These are phyloP conservation scores for Sarocladiaceae sp. DNA, from an alignment of 2,329 filamentous ascomycete genomes.

Conservation along the genomic window DNA sequence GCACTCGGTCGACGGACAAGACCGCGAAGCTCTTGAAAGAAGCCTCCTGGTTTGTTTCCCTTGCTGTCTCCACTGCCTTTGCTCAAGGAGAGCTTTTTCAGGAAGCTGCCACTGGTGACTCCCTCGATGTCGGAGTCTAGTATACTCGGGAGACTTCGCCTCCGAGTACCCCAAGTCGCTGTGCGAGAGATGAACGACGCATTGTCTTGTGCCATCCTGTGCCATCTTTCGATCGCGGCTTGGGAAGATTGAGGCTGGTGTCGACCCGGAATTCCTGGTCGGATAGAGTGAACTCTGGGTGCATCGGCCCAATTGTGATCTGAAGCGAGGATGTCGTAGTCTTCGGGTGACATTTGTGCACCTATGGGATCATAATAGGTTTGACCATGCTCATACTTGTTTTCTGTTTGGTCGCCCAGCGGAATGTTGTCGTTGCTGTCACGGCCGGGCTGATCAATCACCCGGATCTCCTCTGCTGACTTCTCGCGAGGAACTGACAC, in stretches of 20 bases:
- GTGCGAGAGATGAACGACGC: conserved; percentile 55
- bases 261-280: conserved; percentile 19
- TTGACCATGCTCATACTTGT: conserved; percentile 41
- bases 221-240: conserved; percentile 46
- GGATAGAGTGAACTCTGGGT: conserved; percentile 41
- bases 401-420: conserved; percentile 41
- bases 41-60: conserved; percentile 39
- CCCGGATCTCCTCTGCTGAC: conserved; percentile 15
- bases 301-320: conserved; percentile 43
- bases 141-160: conserved; percentile 56
- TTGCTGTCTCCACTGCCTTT: conserved; percentile 28
- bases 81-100: conserved; percentile 56
- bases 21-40: conserved; percentile 43
- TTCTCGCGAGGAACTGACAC: conserved; percentile 20
- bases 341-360: conserved; percentile 36
- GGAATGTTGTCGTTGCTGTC: conserved; percentile 38
- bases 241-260: conserved; percentile 45
- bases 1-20: conserved; percentile 45
- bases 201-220: conserved; percentile 46
- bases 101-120: conserved; percentile 51
- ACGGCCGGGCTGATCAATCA: conserved; percentile 15
- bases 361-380: conserved; percentile 39
- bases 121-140: conserved; percentile 49
- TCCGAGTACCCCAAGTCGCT: conserved; percentile 65
- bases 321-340: conserved; percentile 43